Evolutionary conservation across 805 yeast genomes (phyloP).

Genomic region (Helenozyma rhizophorensis): DNA sequence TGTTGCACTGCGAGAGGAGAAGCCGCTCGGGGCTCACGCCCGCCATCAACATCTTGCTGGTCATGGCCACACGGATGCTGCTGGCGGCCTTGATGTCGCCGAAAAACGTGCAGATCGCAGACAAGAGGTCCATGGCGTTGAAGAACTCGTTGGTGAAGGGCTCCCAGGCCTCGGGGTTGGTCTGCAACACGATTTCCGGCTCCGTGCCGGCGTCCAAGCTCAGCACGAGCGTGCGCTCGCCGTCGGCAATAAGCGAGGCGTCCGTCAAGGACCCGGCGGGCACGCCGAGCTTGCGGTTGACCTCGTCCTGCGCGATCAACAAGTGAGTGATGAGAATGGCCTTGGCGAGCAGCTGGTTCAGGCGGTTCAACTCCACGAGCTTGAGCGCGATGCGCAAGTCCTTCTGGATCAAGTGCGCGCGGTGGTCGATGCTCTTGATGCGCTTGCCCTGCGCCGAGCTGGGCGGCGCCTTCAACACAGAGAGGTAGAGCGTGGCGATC

Average conservation of each 20-base stretch:
- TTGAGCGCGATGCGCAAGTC: conserved; percentile 68
- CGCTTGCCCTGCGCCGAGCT: conserved; percentile 21
- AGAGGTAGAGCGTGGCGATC: conserved; percentile 54
- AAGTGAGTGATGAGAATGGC: conserved; percentile 61
- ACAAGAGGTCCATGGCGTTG: conserved; percentile 69
- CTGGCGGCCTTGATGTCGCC: conserved; percentile 66
- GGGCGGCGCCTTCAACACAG: conserved; percentile 40
- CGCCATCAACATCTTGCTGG: conserved; percentile 70
- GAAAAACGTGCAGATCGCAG: conserved; percentile 63
- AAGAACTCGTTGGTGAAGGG: conserved; percentile 76
- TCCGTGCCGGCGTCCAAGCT: conserved; percentile 1
- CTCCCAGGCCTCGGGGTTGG: conserved; percentile 55
- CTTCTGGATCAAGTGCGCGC: conserved; percentile 62
- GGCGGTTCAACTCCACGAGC: conserved; percentile 51
- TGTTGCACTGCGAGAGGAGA: conserved; percentile 60
- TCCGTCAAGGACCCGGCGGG: conserved; percentile 3
- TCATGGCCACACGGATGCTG: conserved; percentile 56
- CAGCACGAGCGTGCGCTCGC: background rate
- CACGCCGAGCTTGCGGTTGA: conserved; percentile 37
- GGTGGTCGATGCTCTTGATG: conserved; percentile 22
- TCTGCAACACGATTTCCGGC: conserved; percentile 19
- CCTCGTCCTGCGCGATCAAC: conserved; percentile 62
- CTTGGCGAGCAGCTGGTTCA: conserved; percentile 46
- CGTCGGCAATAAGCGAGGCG: too few species aligned
- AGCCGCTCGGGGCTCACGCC: conserved; percentile 63